Evolutionary conservation across 805 yeast genomes (phyloP), one percentile per base, ranked within the genome.

Genomic region (Saturnispora besseyi): DNA sequence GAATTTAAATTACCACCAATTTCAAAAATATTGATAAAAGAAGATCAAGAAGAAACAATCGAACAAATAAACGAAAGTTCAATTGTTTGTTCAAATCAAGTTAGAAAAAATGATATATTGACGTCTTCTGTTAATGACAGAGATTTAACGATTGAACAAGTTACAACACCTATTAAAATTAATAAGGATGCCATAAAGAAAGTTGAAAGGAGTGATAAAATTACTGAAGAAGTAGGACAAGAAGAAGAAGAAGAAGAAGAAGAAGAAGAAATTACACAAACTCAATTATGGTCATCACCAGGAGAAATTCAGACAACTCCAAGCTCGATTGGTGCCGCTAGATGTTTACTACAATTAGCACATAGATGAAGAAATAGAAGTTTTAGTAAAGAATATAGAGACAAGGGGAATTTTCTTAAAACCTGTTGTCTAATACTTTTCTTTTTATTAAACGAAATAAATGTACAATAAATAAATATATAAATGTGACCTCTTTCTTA

Each of bases 291-390:
- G 58, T 63, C 69, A 5, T 65, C 72, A 29, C 75, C 75, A 44
- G 68, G 71, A 1, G 68, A 67, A 55, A 53, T 65, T 29, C 56
- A 69, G 52, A 64, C 74, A 4, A 73, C 77, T 3, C 77, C 77
- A 7, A 71, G 74, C 4, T 70, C 75, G 0, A 72, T 71, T 49
- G 76, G 76, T 34, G 77, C 77, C 29, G 77, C 77, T 10, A 65
- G 68, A 48, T 72, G 74, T 24, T 55, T 73, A 48, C 51, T 73
- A 29, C 75, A 72, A 52, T 50, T 73, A 52, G 72, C 75, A 4
- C 63, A 69, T 47, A 63, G 70, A 59, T 63, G 30, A 38, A 18
- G 9, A 7, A 36, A 36, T 18, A 36, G 10, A 13, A 21, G 11
- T n/a, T 36, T 36, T 36, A 15, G 24, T 36, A 36, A 5, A 36